Conservation (phyloP, 768 basidiomycete species). For the Filobasidium floriforme region DNA sequence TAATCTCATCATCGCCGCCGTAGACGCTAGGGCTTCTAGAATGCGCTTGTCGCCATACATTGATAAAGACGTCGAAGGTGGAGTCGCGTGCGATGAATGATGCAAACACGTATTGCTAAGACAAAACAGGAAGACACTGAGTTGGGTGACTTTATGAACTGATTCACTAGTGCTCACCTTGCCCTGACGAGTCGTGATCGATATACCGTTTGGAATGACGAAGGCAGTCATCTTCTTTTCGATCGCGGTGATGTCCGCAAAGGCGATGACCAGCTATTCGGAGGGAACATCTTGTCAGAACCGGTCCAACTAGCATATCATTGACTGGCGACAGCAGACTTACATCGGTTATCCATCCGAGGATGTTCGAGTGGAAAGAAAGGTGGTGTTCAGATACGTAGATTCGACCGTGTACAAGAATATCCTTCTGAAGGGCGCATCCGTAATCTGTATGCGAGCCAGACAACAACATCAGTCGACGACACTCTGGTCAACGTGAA, state of each 20-base stretch:
- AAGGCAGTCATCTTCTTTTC: conserved; percentile 98
- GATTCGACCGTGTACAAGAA: conserved; percentile 86
- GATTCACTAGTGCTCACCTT: conserved; percentile 27
- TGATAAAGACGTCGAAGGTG: conserved; percentile 88
- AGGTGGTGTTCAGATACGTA: conserved; percentile 98
- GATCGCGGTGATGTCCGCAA: conserved; percentile 72
- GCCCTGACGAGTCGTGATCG: conserved; percentile 65
- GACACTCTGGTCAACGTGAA: background rate
- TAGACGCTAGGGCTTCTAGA: conserved; percentile 21
- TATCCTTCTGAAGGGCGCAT: conserved; percentile 91
- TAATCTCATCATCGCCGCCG: conserved; percentile 21
- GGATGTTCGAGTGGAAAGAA: conserved; percentile 99
- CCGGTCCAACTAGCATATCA: background rate
- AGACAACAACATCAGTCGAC: background rate
- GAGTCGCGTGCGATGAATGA: conserved; percentile 95
- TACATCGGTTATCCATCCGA: conserved; percentile 97
- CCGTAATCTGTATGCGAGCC: conserved; percentile 67
- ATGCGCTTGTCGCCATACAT: conserved; percentile 86
- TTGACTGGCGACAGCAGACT: conserved; percentile 41
- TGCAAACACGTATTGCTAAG: conserved; percentile 81
- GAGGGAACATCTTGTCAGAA: background rate
- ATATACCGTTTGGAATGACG: conserved; percentile 94
- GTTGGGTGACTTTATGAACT: no score
- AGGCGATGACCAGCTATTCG: conserved; percentile 70
- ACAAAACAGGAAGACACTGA: background rate